phyloP scores from a whole-genome alignment of 495 filamentous ascomycete genomes.

The Tuber magnatum region DNA sequence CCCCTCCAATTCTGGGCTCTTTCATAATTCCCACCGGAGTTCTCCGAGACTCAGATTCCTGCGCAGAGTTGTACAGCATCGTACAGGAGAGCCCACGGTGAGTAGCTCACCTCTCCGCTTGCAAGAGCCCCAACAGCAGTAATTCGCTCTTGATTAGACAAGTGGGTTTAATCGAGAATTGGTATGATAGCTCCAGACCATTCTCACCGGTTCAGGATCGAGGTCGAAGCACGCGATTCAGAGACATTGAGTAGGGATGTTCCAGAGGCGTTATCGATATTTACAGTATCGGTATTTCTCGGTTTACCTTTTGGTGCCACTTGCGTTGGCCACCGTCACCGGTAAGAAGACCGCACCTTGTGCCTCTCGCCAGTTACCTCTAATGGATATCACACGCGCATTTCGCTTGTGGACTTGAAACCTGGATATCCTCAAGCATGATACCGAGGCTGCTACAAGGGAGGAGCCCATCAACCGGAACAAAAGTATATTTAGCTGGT shows the following conservation, averaged over 20 bases:
- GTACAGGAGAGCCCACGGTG: neutral
- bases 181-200: neutral
- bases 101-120: neutral
- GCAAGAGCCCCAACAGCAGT: neutral
- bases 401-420: conserved; percentile 4
- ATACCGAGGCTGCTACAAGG: neutral
- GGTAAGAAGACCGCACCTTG: neutral
- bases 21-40: neutral
- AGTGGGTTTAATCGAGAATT: neutral
- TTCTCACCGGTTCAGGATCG: neutral
- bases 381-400: neutral
- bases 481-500: neutral
- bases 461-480: neutral
- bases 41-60: neutral
- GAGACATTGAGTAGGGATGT: neutral
- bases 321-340: neutral
- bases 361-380: neutral
- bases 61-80: neutral
- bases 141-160: neutral
- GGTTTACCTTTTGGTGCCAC: neutral
- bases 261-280: neutral
- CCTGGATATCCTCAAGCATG: neutral
- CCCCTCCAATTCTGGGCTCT: neutral
- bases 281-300: neutral
- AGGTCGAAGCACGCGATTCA: neutral